Evolutionary conservation across 495 filamentous ascomycete genomes (phyloP), one percentile per base, ranked within the genome.

Genomic region (Penicillium cataractarum): DNA sequence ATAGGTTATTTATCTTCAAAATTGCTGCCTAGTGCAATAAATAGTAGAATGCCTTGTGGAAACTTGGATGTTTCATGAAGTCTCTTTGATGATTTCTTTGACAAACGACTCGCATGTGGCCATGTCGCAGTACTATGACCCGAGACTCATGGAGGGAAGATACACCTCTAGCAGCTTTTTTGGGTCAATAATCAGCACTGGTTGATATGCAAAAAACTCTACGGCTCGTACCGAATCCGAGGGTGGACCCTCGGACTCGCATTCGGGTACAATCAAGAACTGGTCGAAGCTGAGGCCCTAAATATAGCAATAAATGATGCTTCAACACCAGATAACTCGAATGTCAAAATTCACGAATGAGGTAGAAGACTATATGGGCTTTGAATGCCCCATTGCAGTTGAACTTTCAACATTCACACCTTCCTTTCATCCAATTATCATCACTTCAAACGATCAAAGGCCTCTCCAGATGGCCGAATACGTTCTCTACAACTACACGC

Each of bases 401-500:
- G 13, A 4, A n/a, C 4, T 15, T 5, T 19, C 13, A 17, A 29
- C 26, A 19, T 29, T 52, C 49, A 19, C 24, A 29, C 46, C 7
- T 29, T 52, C 29, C 31, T 29, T 7, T 15, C 7, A n/a, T 10
- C 2, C 1, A 52, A 52, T 29, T 2, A 19, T 19, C 17, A 31
- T 52, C 49, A 31, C 17, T 52, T 52, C 49, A 8, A 27, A 27
- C 19, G 31, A 10, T 31, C 26, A 52, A 7, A 3, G 12, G 26
- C 31, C 24, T 49, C 26, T 49, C 26, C 26, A 52, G 13, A 52
- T 52, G 49, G 24, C 49, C 0, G 26, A 4, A n/a, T 52, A 52
- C 26, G 15, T 62, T 60, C 66, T 72, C 17, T 75, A 72, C 39
- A 60, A 65, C 12, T 75, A 75, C 32, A 70, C 60, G 19, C 87